Percentiles rank a stretch among this genome's conserved stretches.
Conservation (phyloP, 2,329 filamentous ascomycete genomes). For the Anthostomella pinea region DNA sequence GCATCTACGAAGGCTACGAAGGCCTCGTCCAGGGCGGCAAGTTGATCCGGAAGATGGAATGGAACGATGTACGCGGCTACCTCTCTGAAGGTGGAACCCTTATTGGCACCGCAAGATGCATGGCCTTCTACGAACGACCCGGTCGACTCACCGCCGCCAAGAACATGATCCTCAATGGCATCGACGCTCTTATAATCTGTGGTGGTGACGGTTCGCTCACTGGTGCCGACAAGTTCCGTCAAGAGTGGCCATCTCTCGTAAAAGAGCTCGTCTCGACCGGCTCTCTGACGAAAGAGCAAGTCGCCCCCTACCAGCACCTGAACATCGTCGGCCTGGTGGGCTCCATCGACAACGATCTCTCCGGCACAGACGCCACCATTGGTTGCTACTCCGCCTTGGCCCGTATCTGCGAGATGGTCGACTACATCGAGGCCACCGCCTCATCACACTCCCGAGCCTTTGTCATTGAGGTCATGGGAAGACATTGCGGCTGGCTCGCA, state of each 20-base stretch:
- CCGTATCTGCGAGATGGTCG: constrained; percentile 91
- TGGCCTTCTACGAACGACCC: constrained; percentile 83
- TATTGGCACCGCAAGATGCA: constrained; percentile 92
- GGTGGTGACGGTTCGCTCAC: constrained; percentile 96
- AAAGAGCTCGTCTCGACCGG: constrained; percentile 76
- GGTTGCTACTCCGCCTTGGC: constrained; percentile 92
- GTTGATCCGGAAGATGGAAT: constrained; percentile 82
- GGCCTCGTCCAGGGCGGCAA: constrained; percentile 86
- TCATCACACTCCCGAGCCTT: constrained; percentile 94
- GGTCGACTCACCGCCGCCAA: constrained; percentile 84
- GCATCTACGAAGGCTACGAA: constrained; percentile 92
- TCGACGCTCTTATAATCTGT: constrained; percentile 94
- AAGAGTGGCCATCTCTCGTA: constrained; percentile 86
- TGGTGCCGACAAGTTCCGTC: constrained; percentile 88
- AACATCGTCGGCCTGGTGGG: constrained; percentile 97
- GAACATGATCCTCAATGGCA: constrained; percentile 90
- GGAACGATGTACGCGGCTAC: constrained; percentile 94
- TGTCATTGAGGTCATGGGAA: constrained; percentile 97
- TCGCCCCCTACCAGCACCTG: constrained; percentile 75
- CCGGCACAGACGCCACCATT: constrained; percentile 94
- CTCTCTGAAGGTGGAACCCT: constrained; percentile 91
- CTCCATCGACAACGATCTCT: constrained; percentile 98
- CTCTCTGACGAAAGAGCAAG: constrained; percentile 67
- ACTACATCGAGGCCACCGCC: constrained; percentile 94
- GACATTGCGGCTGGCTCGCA: constrained; percentile 96